Evolutionary conservation across 208 protist species (phyloP), one percentile per base, ranked within the genome.

Genomic region (Acanthamoeba castellanii): DNA sequence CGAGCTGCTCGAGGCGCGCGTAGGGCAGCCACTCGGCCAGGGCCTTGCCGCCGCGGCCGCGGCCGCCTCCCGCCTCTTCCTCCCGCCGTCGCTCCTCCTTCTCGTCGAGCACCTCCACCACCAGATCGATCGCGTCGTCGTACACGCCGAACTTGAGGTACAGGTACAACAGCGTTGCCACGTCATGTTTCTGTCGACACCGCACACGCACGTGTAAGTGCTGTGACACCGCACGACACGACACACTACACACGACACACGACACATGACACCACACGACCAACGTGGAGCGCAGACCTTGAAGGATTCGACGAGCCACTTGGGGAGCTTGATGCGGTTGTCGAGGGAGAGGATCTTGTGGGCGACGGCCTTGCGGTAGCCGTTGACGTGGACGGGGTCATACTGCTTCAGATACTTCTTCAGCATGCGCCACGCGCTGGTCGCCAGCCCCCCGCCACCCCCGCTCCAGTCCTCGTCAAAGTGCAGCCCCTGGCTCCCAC

Each of bases 91-190:
- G 78, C 32, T 87, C 78, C 78, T 87, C 78, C 78, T 37, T 55
- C 50, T 87, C 78, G 50, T 87, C 78, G 47, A 93, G 64, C 88
- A 93, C 88, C 55, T 93, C 88, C 61, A 52, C 45, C 45, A 93
- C 32, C 88, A 76, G 32, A 34, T 93, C 88, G 64, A 76, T 76
- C 32, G 88, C 88, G 52, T 93, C 88, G n/a, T 93, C 88, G 61
- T 93, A 93, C n/a, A 68, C 88, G 37, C 88, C 25, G 52, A 93
- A 93, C 88, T 76, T 93, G 27, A 93, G 88, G 88, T 81, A 93
- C 30, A 76, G 59, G 42, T 59, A 52, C 34, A 93, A 61, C 25
- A 93, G 64, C 16, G 88, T 81, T 13, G 78, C 18, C 32, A 87
- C 47, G 50, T 87, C 78, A 32, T 87, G 78, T 34, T 87, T 61